Conservation (phyloP, 352 stramenopile species). For the Phytophthora syringae region DNA sequence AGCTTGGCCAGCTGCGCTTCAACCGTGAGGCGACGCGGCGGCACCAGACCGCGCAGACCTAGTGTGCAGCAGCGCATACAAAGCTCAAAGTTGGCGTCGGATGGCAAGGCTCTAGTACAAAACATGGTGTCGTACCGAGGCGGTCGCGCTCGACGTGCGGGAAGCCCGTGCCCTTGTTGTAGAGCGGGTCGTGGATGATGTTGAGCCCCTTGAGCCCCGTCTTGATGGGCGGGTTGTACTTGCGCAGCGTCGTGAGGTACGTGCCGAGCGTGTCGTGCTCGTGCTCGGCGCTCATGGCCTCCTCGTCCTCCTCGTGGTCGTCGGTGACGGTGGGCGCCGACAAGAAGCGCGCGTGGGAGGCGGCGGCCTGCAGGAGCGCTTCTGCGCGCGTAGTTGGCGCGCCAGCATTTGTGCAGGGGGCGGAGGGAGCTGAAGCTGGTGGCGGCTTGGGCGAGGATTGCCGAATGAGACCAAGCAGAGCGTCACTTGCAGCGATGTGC, state of each 20-base stretch:
- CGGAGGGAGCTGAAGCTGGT: conserved; percentile 14
- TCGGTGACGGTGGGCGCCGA: conserved; percentile 29
- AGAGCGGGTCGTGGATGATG: conserved; percentile 86
- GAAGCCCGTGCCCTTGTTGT: conserved; percentile 92
- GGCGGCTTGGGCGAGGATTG: conserved; percentile 27
- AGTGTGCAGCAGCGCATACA: conserved; percentile 1
- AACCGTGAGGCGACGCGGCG: conserved; percentile 74
- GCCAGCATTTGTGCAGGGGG: no score
- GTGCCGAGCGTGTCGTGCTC: conserved; percentile 57
- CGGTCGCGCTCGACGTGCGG: conserved; percentile 83
- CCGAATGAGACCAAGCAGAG: conserved; percentile 31
- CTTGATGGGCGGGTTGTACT: conserved; percentile 84
- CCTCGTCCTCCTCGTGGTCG: conserved; percentile 50
- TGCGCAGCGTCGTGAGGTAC: conserved; percentile 69
- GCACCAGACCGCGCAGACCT: conserved; percentile 86
- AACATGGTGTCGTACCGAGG: conserved; percentile 53
- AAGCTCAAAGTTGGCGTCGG: neutral
- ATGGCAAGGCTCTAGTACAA: no score
- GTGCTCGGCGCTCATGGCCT: conserved; percentile 44
- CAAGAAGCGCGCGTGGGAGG: conserved; percentile 32
- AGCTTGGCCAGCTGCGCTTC: conserved; percentile 78
- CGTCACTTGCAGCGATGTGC: conserved; percentile 4
- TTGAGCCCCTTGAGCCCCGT: conserved; percentile 78
- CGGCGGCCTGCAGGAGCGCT: conserved; percentile 27
- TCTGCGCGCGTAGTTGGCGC: conserved; percentile 33